phyloP scores from a whole-genome alignment of 257 asterid genomes.

The Galeopsis tetrahit region DNA sequence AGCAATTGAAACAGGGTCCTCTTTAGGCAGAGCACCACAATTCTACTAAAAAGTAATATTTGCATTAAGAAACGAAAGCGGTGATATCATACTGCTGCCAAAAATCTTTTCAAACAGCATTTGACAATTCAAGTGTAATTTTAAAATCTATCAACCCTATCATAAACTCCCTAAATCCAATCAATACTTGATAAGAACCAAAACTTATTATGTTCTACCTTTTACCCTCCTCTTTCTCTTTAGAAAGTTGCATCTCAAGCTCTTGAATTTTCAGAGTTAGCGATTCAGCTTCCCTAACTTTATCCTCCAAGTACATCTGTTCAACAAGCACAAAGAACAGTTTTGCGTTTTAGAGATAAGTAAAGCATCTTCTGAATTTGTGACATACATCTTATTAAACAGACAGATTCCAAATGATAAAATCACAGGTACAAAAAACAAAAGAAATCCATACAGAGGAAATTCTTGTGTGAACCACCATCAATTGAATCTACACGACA shows the following conservation, averaged over 20 bases:
- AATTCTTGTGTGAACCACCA: constrained; percentile 9
- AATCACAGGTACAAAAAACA: constrained; percentile 5
- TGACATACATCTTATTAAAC: constrained; percentile 19
- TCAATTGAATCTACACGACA: constrained; percentile 16
- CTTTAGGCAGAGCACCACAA: background rate
- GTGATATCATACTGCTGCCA: background rate
- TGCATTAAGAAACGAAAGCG: background rate
- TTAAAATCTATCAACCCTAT: background rate
- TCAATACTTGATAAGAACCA: constrained; percentile 24
- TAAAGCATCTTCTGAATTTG: constrained; percentile 6
- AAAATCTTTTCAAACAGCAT: constrained; percentile 15
- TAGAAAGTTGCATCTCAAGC: constrained; percentile 68
- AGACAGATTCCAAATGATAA: constrained; percentile 3
- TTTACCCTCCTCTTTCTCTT: constrained; percentile 76
- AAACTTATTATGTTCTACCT: constrained; percentile 47
- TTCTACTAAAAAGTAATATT: constrained; percentile 8
- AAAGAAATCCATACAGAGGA: constrained; percentile 7
- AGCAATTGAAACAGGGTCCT: background rate
- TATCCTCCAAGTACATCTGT: constrained; percentile 74
- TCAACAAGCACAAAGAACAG: constrained; percentile 34
- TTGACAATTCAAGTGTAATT: constrained; percentile 17
- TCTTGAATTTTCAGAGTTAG: constrained; percentile 60
- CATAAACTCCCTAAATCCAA: constrained; percentile 16
- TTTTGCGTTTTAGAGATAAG: constrained; percentile 16
- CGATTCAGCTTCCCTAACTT: constrained; percentile 54